Base-by-base conservation (phyloP, 2,329 filamentous ascomycete genomes). In the Didymella segeticola region DNA sequence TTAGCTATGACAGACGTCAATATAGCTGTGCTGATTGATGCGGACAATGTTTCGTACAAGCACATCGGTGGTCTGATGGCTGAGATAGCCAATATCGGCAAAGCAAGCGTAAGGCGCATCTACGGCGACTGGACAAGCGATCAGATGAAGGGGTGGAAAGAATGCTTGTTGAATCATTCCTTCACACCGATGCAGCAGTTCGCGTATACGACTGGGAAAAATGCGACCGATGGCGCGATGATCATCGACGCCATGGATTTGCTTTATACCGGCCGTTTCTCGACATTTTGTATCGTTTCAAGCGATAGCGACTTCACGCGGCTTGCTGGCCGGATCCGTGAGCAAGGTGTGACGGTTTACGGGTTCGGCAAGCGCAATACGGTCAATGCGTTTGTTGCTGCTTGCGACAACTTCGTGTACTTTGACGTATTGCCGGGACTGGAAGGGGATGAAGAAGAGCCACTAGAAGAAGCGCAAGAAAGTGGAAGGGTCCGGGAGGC, bases 221-320 rank as follows among this genome's bases (percentile, higher is more conserved):
- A 71, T 17, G 62, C 68, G 15, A 72, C 68, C 2, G 64, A 71
- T 25, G 66, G 66, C 17, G 67, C 66, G 2, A 74, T 74, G 71
- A 73, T 73, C 36, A 73, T 72, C 22, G 65, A 74, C 33, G 69
- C 70, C 14, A 75, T 73, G 70, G 69, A 73, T 43, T 54, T 74
- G 12, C 54, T 74, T 6, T 72, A 73, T 53, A 72, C 68, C 7
- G 63, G 59, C 14, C 63, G 68, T n/a, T 71, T 71, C 48, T 63
- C 66, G 22, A 64, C 62, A 14, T 74, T 74, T 52, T 74, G 69
- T 43, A 51, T 73, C 20, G 69, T 71, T 14, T 72, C 69, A 4
- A 74, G 71, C 51, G 71, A 75, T 50, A 72, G 69, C 59, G 71
- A 74, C 58, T 75, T 74, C 46, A 72, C 72, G 3, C 66, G 67